Evolutionary conservation across 192 early-diverging fungal species (phyloP).

Genomic region (Umbelopsis vinacea): DNA sequence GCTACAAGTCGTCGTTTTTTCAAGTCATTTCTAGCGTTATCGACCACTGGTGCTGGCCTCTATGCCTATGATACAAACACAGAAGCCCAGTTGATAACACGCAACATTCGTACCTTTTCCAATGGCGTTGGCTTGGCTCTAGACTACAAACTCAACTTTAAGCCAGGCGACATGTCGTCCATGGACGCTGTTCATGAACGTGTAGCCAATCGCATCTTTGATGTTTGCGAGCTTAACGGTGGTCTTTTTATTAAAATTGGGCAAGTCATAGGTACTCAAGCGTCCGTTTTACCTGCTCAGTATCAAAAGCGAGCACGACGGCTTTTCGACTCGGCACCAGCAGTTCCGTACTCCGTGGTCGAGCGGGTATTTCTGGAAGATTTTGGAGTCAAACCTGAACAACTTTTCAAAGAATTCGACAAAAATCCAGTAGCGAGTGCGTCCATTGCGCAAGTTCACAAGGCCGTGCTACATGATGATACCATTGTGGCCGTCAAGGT

Average conservation of each 20-base stretch:
- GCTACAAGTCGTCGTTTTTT: too few species aligned
- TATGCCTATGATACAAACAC: slow-evolving; percentile 48
- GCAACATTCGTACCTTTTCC: slow-evolving; percentile 52
- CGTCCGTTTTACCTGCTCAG: slow-evolving; percentile 64
- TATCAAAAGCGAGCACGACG: slow-evolving; percentile 63
- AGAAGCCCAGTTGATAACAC: slow-evolving; percentile 52
- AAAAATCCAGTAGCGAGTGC: slow-evolving; percentile 78
- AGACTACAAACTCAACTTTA: slow-evolving; percentile 88
- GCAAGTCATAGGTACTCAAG: slow-evolving; percentile 72
- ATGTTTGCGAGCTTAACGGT: slow-evolving; percentile 80
- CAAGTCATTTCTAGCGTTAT: background rate
- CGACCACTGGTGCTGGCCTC: slow-evolving; percentile 32
- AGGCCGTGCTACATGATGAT: slow-evolving; percentile 70
- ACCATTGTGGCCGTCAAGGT: slow-evolving; percentile 88
- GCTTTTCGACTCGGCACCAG: slow-evolving; percentile 85
- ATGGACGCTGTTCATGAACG: slow-evolving; percentile 75
- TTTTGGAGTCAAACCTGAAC: slow-evolving; percentile 59
- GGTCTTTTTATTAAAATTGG: slow-evolving; percentile 94
- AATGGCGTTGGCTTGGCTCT: slow-evolving; percentile 55
- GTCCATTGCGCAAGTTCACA: slow-evolving; percentile 95
- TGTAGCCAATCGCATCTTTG: slow-evolving; percentile 72
- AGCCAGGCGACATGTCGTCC: slow-evolving; percentile 42
- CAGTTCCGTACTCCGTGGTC: slow-evolving; percentile 65
- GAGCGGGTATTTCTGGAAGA: slow-evolving; percentile 69
- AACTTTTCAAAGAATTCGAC: slow-evolving; percentile 77